These are phyloP conservation scores for Aureobasidium sp. DNA, from an alignment of 2,329 filamentous ascomycete genomes.

Conservation along the genomic window DNA sequence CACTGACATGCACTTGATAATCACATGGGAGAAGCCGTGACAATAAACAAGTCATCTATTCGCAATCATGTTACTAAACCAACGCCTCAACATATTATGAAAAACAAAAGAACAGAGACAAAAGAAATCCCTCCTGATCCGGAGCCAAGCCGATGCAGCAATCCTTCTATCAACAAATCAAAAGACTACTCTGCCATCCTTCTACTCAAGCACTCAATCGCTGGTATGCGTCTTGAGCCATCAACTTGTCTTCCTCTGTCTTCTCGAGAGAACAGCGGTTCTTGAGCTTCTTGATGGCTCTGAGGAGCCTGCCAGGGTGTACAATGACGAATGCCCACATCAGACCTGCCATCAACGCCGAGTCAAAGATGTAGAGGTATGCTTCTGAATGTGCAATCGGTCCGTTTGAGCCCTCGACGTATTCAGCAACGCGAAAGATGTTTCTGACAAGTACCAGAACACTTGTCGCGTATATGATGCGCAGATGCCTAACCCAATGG, in stretches of 20 bases:
- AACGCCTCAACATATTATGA: too few species aligned
- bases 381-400: conserved; percentile 1
- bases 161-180: not conserved
- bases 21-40: too few species aligned
- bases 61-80: not conserved
- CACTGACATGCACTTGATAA: not conserved
- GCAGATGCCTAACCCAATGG: conserved; percentile 3
- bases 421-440: conserved; percentile 13
- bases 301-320: conserved; percentile 1
- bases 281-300: conserved; percentile 1
- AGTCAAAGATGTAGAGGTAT: conserved; percentile 15
- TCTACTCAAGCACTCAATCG: not conserved
- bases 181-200: not conserved
- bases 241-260: not conserved
- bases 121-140: not conserved
- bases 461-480: conserved; percentile 8
- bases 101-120: not conserved
- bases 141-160: not conserved
- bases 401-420: conserved; percentile 10
- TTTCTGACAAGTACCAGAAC: conserved; percentile 12
- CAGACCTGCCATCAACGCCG: conserved; percentile 9
- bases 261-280: not conserved
- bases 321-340: conserved; percentile 9
- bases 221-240: not conserved
- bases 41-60: not conserved